Evolutionary conservation across 139 green algal species (phyloP).

Genomic region (Chlorella sorokiniana): DNA sequence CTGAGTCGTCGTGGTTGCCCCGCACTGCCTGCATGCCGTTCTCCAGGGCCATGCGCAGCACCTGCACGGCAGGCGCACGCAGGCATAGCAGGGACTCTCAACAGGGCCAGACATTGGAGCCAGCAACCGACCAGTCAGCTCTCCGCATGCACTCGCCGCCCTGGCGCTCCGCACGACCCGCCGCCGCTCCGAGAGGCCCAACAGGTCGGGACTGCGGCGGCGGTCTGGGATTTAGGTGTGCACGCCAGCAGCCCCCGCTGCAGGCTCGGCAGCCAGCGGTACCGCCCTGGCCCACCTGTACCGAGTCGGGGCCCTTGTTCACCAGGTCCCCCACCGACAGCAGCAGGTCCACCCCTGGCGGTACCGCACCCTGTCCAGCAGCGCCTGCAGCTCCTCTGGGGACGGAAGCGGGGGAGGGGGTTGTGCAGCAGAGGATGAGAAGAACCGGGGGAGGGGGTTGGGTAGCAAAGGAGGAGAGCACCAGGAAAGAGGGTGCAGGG

Average conservation of each 20-base stretch:
- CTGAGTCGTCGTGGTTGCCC: constrained; percentile 57
- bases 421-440: no score
- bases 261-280: not conserved
- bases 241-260: not conserved
- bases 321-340: constrained; percentile 56
- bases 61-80: not conserved
- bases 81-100: not conserved
- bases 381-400: constrained; percentile 43
- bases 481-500: no score
- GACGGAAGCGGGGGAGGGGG: no score
- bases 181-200: no score
- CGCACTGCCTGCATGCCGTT: constrained; percentile 36
- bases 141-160: no score
- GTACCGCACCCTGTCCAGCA: constrained; percentile 41
- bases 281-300: not conserved
- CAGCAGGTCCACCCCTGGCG: constrained; percentile 32
- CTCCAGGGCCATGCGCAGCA: constrained; percentile 24
- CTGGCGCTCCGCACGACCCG: no score
- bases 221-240: no score
- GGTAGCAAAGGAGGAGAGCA: no score
- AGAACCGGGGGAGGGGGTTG: no score
- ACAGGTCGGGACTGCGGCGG: no score
- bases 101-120: no score
- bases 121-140: no score
- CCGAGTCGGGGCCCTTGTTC: constrained; percentile 51